Conservation (phyloP, 2,329 filamentous ascomycete genomes). For the Fusarium sp. region DNA sequence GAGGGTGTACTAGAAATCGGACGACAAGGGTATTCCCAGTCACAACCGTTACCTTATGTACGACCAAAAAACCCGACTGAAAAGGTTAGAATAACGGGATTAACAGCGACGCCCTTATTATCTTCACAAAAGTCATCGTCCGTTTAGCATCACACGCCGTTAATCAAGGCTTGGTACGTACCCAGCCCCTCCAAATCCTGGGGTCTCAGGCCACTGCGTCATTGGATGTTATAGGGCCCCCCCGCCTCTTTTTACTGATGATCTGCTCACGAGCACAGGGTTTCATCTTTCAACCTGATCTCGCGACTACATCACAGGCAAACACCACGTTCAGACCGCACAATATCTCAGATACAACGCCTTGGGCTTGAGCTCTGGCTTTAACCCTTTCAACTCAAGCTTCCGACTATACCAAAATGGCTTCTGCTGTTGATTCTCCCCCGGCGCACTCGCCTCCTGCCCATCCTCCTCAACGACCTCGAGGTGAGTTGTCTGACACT, state of each 20-base stretch:
- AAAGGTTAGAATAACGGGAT: conserved; percentile 2
- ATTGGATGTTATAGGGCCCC: conserved; percentile 33
- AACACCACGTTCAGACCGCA: not conserved
- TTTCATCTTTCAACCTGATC: conserved; percentile 35
- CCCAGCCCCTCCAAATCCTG: conserved; percentile 28
- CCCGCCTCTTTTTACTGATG: conserved; percentile 31
- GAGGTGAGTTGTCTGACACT: conserved; percentile 49
- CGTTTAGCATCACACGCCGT: not conserved
- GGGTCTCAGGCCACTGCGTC: conserved; percentile 39
- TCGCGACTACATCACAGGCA: conserved; percentile 38
- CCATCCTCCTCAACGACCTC: conserved; percentile 56
- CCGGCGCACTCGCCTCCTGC: conserved; percentile 56
- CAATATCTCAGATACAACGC: not conserved
- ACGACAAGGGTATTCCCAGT: conserved; percentile 15
- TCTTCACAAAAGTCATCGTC: not conserved
- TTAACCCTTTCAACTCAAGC: conserved; percentile 30
- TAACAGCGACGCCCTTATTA: not conserved
- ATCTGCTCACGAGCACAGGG: conserved; percentile 38
- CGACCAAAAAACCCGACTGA: not conserved
- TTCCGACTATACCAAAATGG: conserved; percentile 50
- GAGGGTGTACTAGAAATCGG: conserved; percentile 1
- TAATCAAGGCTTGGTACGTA: conserved; percentile 25
- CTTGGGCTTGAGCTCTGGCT: conserved; percentile 15
- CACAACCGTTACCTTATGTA: conserved; percentile 6
- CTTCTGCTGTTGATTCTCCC: conserved; percentile 52